These are phyloP conservation scores for Penicillium longicatenatum DNA, from an alignment of 495 filamentous ascomycete species.

Conservation along the genomic window DNA sequence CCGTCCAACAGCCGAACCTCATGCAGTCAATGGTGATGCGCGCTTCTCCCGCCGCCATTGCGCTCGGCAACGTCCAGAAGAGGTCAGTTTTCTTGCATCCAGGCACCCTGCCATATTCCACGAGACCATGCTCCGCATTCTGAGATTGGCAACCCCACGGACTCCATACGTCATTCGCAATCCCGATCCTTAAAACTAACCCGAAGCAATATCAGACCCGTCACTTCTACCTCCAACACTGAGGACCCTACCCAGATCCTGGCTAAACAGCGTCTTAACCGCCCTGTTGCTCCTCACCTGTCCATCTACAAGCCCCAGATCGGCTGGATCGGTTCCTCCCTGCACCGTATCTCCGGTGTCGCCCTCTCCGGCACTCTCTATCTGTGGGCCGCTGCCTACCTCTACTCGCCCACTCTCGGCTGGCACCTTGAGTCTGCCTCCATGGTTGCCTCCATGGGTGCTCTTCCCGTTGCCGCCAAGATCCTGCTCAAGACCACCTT, in stretches of 20 bases:
- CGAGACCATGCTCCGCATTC: neutral
- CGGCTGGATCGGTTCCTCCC: conserved; percentile 73
- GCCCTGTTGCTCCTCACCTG: conserved; percentile 88
- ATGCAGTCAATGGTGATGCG: conserved; percentile 53
- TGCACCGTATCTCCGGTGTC: conserved; percentile 81
- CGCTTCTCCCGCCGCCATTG: conserved; percentile 51
- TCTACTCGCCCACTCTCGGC: conserved; percentile 76
- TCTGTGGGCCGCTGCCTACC: conserved; percentile 80
- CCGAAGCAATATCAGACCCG: conserved; percentile 31
- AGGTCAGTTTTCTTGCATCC: conserved; percentile 44
- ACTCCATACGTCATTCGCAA: conserved; percentile 36
- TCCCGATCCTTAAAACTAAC: conserved; percentile 18
- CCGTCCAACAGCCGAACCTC: conserved; percentile 52
- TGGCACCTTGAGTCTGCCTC: conserved; percentile 82
- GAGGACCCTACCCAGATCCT: conserved; percentile 71
- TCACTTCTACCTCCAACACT: conserved; percentile 60
- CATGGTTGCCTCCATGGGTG: conserved; percentile 74
- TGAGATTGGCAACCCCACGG: conserved; percentile 6
- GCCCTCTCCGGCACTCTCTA: conserved; percentile 76
- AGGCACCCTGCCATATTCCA: neutral
- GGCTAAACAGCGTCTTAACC: conserved; percentile 76
- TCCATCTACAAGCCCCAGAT: conserved; percentile 86
- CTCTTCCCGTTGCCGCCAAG: conserved; percentile 70
- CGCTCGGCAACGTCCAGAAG: conserved; percentile 53
- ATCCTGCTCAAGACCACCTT: conserved; percentile 68